A percentile compares a stretch with the other conserved stretches of the same genome.
Evolutionary conservation across 768 basidiomycete genomes (phyloP).

Genomic region (Leucosporidium yakuticum): DNA sequence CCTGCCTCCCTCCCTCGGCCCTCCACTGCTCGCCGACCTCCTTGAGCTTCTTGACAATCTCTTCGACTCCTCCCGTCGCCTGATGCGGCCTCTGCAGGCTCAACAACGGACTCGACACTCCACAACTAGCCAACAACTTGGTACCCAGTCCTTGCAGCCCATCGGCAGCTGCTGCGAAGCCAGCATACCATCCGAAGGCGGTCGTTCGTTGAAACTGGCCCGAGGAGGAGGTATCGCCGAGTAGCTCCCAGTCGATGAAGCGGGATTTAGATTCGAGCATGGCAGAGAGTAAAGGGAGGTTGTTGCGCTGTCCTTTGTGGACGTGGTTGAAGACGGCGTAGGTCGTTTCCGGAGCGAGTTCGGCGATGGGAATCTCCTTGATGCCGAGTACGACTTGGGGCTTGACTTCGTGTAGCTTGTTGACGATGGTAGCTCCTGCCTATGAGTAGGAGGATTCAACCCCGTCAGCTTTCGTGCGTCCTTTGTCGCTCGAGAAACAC

Average conservation of each 20-base stretch:
- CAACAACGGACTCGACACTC: slow-evolving; percentile 74
- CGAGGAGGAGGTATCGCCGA: slow-evolving; percentile 48
- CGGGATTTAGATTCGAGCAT: slow-evolving; percentile 40
- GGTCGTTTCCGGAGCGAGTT: slow-evolving; percentile 43
- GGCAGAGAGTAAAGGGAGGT: slow-evolving; percentile 64
- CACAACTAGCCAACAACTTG: slow-evolving; percentile 61
- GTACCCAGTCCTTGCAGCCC: slow-evolving; percentile 72
- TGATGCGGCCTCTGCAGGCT: slow-evolving; percentile 68
- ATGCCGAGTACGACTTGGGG: slow-evolving; percentile 79
- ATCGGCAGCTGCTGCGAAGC: slow-evolving; percentile 71
- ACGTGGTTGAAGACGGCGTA: slow-evolving; percentile 74
- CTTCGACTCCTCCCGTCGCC: slow-evolving; percentile 52
- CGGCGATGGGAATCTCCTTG: slow-evolving; percentile 58
- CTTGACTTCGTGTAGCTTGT: slow-evolving; percentile 46
- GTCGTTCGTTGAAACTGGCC: slow-evolving; percentile 65
- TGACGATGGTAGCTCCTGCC: slow-evolving; percentile 69
- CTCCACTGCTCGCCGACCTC: slow-evolving; percentile 58
- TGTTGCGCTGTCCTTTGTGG: slow-evolving; percentile 64
- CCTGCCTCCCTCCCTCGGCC: slow-evolving; percentile 54
- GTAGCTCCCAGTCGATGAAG: slow-evolving; percentile 78
- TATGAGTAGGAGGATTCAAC: slow-evolving; percentile 41
- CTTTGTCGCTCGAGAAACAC: too few species aligned
- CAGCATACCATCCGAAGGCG: slow-evolving; percentile 88
- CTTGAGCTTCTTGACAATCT: slow-evolving; percentile 9
- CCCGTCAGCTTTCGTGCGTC: too few species aligned